Evolutionary conservation across 371 early-diverging fungal species (phyloP), one percentile per base, ranked within the genome.

Genomic region (Dichotomocladium elegans): DNA sequence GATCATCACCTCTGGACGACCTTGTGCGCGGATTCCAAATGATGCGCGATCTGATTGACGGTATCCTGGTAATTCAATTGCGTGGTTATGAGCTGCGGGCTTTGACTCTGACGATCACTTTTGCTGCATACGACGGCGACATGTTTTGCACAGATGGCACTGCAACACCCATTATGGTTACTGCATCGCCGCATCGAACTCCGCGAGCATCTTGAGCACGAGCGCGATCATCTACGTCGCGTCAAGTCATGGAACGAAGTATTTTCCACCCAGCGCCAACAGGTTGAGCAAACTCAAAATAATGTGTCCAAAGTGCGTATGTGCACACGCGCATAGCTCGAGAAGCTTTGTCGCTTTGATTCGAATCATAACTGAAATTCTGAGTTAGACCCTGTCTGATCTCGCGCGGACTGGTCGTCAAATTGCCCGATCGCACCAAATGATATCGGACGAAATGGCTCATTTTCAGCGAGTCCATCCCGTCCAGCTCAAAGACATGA

Each of bases 371-470:
- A 50, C 30, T 45, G 57, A 35, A 57, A 34, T 26, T 28, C 40
- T 42, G 19, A 44, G 28, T 31, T 33, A 74, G 66, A 68, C 62
- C n/a, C 64, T 69, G 46, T 50, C 61, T 21, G 60, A 71, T 47
- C 40, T 67, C 26, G 62, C 66, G 47, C 62, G 64, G 22, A 51
- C 58, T 4, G 68, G 66, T 17, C 49, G 63, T 43, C 66, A 72
- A 54, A 68, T 76, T 9, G 50, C 58, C 37, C 61, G 70, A 58
- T 68, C 71, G 22, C 77, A 72, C 47, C 68, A 66, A 49, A 58
- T 64, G 51, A 58, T 76, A 26, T 70, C 73, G 7, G 77, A 76
- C 52, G 77, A 76, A 53, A 46, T 76, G 51, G 72, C 71, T 1
- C 71, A 72, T 41, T 68, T 70, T 37, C 77, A 76, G 51, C 51